Percentiles rank a stretch among this genome's conserved stretches.
These are phyloP conservation scores for Dendrobium nobile DNA, from an alignment of 106 monocot species.

Conservation along the genomic window DNA sequence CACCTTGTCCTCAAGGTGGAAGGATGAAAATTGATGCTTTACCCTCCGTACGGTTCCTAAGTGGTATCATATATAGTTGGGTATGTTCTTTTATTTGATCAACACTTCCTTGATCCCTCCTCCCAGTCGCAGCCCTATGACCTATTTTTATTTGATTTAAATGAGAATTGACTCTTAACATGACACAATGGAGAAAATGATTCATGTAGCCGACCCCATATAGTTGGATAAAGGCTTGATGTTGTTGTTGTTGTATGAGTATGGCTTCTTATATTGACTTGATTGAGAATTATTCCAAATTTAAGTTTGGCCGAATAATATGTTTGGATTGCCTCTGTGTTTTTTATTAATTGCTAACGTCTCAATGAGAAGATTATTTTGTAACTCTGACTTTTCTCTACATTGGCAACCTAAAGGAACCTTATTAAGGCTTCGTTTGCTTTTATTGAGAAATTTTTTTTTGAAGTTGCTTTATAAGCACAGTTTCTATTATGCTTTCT, in stretches of 20 bases:
- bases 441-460: not conserved
- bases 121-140: too few relatives aligned
- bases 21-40: too few relatives aligned
- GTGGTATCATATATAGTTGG: too few relatives aligned
- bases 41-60: too few relatives aligned
- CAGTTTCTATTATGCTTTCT: not conserved
- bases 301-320: not conserved
- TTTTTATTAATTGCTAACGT: not conserved
- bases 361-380: not conserved
- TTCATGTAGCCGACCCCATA: too few relatives aligned
- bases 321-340: not conserved
- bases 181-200: too few relatives aligned
- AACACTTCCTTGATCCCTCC: too few relatives aligned
- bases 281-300: not conserved
- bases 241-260: not conserved
- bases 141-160: too few relatives aligned
- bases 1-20: too few relatives aligned
- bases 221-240: too few relatives aligned
- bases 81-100: too few relatives aligned
- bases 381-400: not conserved
- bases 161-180: too few relatives aligned
- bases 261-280: not conserved
- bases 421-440: not conserved
- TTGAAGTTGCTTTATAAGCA: not conserved
- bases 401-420: not conserved